phyloP scores from a whole-genome alignment of 352 stramenopile species.

The Phytophthora idaei region DNA sequence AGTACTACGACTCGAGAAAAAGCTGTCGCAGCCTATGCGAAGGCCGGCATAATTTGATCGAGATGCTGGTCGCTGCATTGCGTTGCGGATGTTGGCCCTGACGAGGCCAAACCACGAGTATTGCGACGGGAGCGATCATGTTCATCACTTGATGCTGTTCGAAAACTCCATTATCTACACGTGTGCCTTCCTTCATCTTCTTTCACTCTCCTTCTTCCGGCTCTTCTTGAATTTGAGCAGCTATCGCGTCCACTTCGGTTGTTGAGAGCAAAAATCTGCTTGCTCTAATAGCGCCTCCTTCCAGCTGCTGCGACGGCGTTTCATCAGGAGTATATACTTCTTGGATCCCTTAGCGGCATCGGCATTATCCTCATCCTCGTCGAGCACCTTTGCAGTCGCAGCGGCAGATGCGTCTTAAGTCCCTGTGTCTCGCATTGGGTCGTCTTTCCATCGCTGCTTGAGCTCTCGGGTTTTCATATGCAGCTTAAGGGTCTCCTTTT shows the following conservation, averaged over 20 bases:
- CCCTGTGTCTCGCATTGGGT: slow-evolving; percentile 19
- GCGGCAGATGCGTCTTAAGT: slow-evolving; percentile 37
- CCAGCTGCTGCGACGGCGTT: not conserved
- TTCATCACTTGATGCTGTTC: too few relatives aligned
- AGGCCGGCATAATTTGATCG: too few relatives aligned
- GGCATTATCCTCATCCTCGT: slow-evolving; percentile 5
- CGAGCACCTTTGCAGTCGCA: slow-evolving; percentile 32
- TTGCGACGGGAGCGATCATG: too few relatives aligned
- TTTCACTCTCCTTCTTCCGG: slow-evolving; percentile 44
- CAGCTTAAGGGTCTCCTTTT: slow-evolving; percentile 74
- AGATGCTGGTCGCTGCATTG: too few relatives aligned
- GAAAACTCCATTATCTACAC: too few relatives aligned
- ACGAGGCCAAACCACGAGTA: too few relatives aligned
- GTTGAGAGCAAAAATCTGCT: slow-evolving; percentile 51
- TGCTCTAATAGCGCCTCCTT: slow-evolving; percentile 4
- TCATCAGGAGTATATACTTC: slow-evolving; percentile 2
- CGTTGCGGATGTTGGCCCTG: too few relatives aligned
- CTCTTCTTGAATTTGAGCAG: slow-evolving; percentile 28
- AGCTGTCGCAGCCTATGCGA: too few relatives aligned
- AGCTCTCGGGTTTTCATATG: slow-evolving; percentile 64
- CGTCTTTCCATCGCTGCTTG: slow-evolving; percentile 53
- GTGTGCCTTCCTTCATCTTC: not conserved
- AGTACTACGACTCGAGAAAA: too few relatives aligned
- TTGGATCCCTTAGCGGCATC: slow-evolving; percentile 7
- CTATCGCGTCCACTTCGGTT: slow-evolving; percentile 29